Evolutionary conservation across 1,284 basidiomycete genomes (phyloP), one percentile per base, ranked within the genome.

Genomic region (Moesziomyces globuligerus): DNA sequence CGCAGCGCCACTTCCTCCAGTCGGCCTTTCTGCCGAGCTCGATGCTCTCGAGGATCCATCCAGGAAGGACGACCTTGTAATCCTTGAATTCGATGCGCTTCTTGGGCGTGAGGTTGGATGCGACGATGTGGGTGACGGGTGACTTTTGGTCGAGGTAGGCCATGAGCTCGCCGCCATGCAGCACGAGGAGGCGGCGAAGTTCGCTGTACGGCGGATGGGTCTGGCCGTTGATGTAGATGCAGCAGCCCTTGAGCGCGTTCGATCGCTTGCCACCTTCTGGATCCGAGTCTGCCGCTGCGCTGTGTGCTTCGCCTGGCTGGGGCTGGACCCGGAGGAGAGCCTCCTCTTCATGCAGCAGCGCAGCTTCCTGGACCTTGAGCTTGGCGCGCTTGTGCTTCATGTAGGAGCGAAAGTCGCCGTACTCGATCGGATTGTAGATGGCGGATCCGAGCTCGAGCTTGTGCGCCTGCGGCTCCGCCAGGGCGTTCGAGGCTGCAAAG

Each of bases 301-400:
- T 37, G 7, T 40, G 38, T 8, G 17, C 21, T 18, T 26, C 11
- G 15, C 41, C 34, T 11, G 11, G 36, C 11, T 40, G n/a, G 21
- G 51, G 48, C 21, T 39, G 32, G 21, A 61, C 67, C 7, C 48
- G 51, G 1, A 57, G 39, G 1, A 67, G 45, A 15, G 51, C 66
- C 20, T 56, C 58, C 48, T 76, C 67, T 21, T 77, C 71, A 36
- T 72, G 53, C 11, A 74, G 59, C 18, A 75, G 43, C 0, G 72
- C 59, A 11, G 59, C 48, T 51, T 76, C 70, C 46, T 81, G 79
- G 11, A 77, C 72, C 24, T 75, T 75, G 51, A 80, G 71, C 60
- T 98, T 98, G 44, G 90, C 89, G 2, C 94, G 88, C 83, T 97
- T 98, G 73, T 93, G 86, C 11, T 86, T 83, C 90, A 95, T 91